phyloP scores from a whole-genome alignment of 768 basidiomycete genomes.

The Xanthoconium stramineum region DNA sequence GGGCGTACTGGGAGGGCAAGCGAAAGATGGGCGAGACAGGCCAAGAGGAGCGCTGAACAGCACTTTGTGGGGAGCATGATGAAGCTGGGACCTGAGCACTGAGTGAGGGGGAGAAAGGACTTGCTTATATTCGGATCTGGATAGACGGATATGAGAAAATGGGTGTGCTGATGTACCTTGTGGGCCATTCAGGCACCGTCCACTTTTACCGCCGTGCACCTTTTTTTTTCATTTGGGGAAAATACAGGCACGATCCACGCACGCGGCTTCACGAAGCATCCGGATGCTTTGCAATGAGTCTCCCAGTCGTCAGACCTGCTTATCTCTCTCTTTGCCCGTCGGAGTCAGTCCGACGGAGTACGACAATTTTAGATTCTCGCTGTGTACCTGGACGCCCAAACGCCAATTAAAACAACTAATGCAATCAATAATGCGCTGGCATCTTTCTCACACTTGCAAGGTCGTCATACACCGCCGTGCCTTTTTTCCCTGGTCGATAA shows the following conservation, averaged over 20 bases:
- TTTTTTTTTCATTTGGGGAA: slow-evolving; percentile 14
- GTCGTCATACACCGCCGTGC: background rate
- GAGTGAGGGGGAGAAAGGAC: background rate
- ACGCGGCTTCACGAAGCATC: slow-evolving; percentile 14
- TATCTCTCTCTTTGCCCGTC: no score
- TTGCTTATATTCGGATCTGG: slow-evolving; percentile 22
- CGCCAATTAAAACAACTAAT: background rate
- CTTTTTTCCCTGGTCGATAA: slow-evolving; percentile 3
- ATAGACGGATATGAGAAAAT: slow-evolving; percentile 22
- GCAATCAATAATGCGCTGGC: background rate
- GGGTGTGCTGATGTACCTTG: slow-evolving; percentile 9
- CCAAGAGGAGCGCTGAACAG: slow-evolving; percentile 20
- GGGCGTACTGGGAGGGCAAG: slow-evolving; percentile 23
- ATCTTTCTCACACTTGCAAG: slow-evolving; percentile 3
- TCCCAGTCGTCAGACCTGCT: no score
- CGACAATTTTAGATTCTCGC: no score
- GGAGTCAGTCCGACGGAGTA: background rate
- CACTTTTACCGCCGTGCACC: slow-evolving; percentile 24
- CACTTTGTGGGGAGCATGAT: slow-evolving; percentile 22
- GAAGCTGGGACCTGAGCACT: background rate
- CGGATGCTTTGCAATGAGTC: background rate
- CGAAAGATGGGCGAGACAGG: slow-evolving; percentile 20
- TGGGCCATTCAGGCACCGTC: slow-evolving; percentile 23
- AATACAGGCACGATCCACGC: slow-evolving; percentile 21
- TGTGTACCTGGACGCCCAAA: background rate